These are phyloP conservation scores for Bifiguratus adelaidae DNA, from an alignment of 192 early-diverging fungal genomes.

Conservation along the genomic window DNA sequence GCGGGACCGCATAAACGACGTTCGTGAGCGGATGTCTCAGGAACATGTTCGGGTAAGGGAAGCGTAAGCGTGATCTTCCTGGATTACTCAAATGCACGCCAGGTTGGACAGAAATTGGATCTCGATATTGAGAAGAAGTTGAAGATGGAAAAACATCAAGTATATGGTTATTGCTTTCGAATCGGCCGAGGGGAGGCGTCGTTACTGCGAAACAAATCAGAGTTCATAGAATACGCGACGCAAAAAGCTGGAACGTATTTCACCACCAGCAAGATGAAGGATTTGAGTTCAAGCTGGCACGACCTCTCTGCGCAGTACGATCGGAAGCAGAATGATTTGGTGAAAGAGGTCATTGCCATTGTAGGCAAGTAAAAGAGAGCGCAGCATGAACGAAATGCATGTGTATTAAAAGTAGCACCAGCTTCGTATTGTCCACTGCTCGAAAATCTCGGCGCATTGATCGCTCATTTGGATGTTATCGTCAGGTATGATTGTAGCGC, in stretches of 20 bases:
- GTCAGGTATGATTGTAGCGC: conserved; percentile 41
- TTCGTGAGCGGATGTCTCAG: conserved; percentile 37
- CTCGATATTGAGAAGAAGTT: conserved; percentile 80
- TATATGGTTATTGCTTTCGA: conserved; percentile 80
- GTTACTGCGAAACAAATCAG: conserved; percentile 52
- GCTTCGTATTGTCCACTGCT: conserved; percentile 76
- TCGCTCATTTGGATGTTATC: conserved; percentile 84
- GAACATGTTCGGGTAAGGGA: conserved; percentile 45
- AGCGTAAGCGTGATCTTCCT: not conserved
- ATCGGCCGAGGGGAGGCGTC: conserved; percentile 62
- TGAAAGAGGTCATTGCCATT: conserved; percentile 81
- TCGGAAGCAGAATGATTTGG: conserved; percentile 57
- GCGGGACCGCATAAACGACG: conserved; percentile 34
- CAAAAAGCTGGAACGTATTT: conserved; percentile 85
- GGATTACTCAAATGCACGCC: not conserved
- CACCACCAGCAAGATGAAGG: conserved; percentile 61
- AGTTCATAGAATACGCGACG: conserved; percentile 79
- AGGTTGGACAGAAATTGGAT: conserved; percentile 51
- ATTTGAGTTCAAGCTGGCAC: conserved; percentile 46
- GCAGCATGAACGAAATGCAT: not conserved
- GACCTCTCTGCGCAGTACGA: conserved; percentile 56
- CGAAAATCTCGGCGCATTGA: conserved; percentile 59
- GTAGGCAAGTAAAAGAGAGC: conserved; percentile 33
- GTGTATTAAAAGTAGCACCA: not conserved
- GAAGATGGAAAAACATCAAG: conserved; percentile 77